These are phyloP conservation scores for Eucalyptus lansdowneana DNA, from an alignment of 345 rosid genomes.

Conservation along the genomic window DNA sequence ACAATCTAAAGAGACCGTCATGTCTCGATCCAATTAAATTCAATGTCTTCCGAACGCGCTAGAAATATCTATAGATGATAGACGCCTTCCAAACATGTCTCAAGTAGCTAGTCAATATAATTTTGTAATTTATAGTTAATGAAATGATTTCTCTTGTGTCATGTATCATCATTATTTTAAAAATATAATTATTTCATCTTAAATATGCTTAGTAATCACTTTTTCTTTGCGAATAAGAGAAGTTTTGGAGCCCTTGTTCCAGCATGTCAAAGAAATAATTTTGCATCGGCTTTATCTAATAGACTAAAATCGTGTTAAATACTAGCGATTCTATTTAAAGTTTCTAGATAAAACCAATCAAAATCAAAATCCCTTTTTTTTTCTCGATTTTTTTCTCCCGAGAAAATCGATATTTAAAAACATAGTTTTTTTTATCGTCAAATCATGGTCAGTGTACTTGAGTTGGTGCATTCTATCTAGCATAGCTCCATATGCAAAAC, in stretches of 20 bases:
- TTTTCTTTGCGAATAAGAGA: neutral
- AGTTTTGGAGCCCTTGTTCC: neutral
- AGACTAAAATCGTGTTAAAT: neutral
- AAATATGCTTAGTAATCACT: neutral
- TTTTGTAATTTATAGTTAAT: neutral
- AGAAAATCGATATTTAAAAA: neutral
- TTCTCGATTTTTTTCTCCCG: neutral
- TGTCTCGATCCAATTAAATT: neutral
- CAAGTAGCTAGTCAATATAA: neutral
- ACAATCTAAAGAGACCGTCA: neutral
- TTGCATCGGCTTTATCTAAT: neutral
- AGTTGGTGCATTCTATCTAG: neutral
- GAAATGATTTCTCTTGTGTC: neutral
- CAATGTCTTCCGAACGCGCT: fast-evolving
- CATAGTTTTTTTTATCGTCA: neutral
- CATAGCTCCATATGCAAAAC: neutral
- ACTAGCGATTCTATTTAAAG: neutral
- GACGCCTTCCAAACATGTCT: neutral
- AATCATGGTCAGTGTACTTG: fast-evolving
- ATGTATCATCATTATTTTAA: neutral
- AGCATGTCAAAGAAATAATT: neutral
- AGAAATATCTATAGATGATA: neutral
- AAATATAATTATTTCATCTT: neutral
- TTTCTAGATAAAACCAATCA: neutral
- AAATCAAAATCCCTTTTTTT: neutral